Base-by-base conservation (phyloP, 768 basidiomycete genomes). In the Mycena albidolilacea region DNA sequence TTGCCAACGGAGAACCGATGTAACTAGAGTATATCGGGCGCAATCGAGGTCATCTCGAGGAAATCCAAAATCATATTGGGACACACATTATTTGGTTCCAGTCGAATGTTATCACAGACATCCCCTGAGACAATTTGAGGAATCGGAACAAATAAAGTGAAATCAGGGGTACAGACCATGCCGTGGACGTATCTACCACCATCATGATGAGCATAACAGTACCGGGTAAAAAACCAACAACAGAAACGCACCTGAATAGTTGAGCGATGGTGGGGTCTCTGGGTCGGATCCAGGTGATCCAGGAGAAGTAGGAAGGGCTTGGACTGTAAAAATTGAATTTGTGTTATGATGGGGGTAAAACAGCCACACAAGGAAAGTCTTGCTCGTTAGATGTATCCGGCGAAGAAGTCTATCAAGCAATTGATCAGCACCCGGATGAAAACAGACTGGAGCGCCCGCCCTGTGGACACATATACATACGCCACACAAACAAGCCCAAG, bases 181-280 rank as follows among this genome's bases (percentile, higher is more conserved):
- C 77, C 77, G 35, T 75, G 74, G 48, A 73, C 54, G 52, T 76
- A 78, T 44, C 77, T 78, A n/a, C 6, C 11, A 30, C 46, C 14
- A 37, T 21, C 2, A 21, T 64, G 38, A 54, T 57, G 15, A 37
- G 15, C 4, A 23, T 2, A 38, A 14, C 11, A 17, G 12, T 3
- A 1, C 23, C 23, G 23, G 23, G 23, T 1, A 23, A n/a, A 4
- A 67, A 37, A 38, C 77, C 75, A 15, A 50, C 11, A 38, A 37
- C 17, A 12, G 39, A 90, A 62, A 78, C 86, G 70, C 90, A 90
- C 43, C 94, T 93, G 74, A 95, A 95, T 78, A 95, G 81, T 77
- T 93, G 90, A 80, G 95, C 95, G 77, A 96, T 87, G 10, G 80
- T 37, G 0, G 67, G 6, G 50, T 69, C 15, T 2, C 68, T 54